phyloP scores from a whole-genome alignment of 768 basidiomycete species.

The Clavaria fumosa region DNA sequence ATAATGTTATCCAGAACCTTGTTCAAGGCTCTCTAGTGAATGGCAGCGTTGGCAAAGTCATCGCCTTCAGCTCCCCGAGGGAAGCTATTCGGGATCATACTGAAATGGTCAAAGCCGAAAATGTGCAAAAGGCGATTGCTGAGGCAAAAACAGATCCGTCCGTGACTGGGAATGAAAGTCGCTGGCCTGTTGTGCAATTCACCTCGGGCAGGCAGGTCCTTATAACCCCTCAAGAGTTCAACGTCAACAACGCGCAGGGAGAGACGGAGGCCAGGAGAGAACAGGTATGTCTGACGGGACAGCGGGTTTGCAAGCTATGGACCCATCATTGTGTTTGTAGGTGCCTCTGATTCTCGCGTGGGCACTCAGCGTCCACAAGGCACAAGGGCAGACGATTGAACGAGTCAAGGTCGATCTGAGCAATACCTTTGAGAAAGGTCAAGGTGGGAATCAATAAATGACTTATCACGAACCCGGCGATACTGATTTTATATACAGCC shows the following conservation, averaged over 20 bases:
- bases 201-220: conserved; percentile 30
- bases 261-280: conserved; percentile 40
- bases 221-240: conserved; percentile 43
- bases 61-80: conserved; percentile 27
- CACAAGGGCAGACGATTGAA: conserved; percentile 80
- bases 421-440: conserved; percentile 66
- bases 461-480: neutral
- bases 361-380: conserved; percentile 82
- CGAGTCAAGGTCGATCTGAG: conserved; percentile 68
- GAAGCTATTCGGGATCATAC: conserved; percentile 27
- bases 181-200: conserved; percentile 51
- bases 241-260: conserved; percentile 45
- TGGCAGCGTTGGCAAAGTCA: conserved; percentile 47
- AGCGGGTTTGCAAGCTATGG: neutral
- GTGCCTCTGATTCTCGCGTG: conserved; percentile 73
- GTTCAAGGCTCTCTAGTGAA: conserved; percentile 56
- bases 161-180: conserved; percentile 7
- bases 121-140: conserved; percentile 2
- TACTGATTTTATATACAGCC: conserved; percentile 21
- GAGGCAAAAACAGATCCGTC: neutral
- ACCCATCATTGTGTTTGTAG: conserved; percentile 25
- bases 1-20: conserved; percentile 33
- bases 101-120: conserved; percentile 24
- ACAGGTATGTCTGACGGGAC: conserved; percentile 28
- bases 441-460: conserved; percentile 30